These are phyloP conservation scores for Kodamaea alishanica DNA, from an alignment of 1,139 yeast species.

Conservation along the genomic window DNA sequence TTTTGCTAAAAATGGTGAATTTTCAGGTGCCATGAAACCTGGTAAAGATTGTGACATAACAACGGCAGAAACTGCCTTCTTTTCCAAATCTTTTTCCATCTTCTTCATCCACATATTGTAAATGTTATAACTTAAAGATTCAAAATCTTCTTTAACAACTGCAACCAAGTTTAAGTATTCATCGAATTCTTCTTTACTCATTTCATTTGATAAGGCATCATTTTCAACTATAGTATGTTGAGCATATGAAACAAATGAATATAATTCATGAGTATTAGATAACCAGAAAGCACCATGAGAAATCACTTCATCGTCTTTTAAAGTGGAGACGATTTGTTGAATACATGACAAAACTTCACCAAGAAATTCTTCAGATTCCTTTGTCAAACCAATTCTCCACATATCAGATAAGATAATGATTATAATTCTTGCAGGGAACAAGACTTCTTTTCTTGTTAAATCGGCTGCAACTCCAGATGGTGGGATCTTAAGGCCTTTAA, in stretches of 20 bases:
- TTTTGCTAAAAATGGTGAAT: slow-evolving; percentile 79
- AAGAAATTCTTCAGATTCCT: slow-evolving; percentile 85
- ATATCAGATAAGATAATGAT: slow-evolving; percentile 90
- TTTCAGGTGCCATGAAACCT: slow-evolving; percentile 90
- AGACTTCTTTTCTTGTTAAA: slow-evolving; percentile 82
- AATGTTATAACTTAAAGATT: slow-evolving; percentile 86
- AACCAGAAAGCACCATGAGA: slow-evolving; percentile 98
- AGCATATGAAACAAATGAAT: slow-evolving; percentile 92
- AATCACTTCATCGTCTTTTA: slow-evolving; percentile 83
- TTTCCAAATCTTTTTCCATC: slow-evolving; percentile 85
- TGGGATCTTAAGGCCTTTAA: slow-evolving; percentile 87
- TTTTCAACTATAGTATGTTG: slow-evolving; percentile 84
- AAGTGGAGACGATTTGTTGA: slow-evolving; percentile 67
- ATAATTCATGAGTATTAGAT: slow-evolving; percentile 92
- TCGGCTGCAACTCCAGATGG: slow-evolving; percentile 80
- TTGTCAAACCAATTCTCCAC: slow-evolving; percentile 97
- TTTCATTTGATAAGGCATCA: slow-evolving; percentile 72
- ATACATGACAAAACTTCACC: slow-evolving; percentile 89
- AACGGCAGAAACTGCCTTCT: slow-evolving; percentile 90
- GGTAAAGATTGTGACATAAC: slow-evolving; percentile 93
- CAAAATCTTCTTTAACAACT: slow-evolving; percentile 91
- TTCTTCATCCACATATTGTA: slow-evolving; percentile 98
- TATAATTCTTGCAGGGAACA: slow-evolving; percentile 94
- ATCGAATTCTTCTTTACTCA: slow-evolving; percentile 87
- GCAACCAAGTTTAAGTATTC: slow-evolving; percentile 88